Evolutionary conservation across 1,139 yeast genomes (phyloP).

Genomic region (Lodderomyces theae): DNA sequence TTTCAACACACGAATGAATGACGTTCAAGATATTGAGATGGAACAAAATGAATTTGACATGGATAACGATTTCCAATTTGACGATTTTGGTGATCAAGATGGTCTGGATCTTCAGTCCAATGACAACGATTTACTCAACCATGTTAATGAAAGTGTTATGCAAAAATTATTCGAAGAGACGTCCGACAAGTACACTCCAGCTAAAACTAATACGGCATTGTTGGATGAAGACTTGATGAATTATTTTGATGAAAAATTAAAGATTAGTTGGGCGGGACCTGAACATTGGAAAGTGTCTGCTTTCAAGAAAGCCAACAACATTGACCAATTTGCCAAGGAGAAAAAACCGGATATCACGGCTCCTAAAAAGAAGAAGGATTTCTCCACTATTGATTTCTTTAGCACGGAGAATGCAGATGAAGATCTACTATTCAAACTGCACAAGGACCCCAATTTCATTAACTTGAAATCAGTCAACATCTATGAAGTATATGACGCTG

Average conservation of each 20-base stretch:
- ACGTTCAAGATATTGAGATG: slow-evolving; percentile 9
- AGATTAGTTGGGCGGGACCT: slow-evolving; percentile 84
- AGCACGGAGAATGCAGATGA: slow-evolving; percentile 32
- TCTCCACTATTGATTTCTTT: slow-evolving; percentile 50
- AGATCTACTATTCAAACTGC: slow-evolving; percentile 51
- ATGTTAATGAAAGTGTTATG: slow-evolving; percentile 24
- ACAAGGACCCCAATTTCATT: slow-evolving; percentile 29
- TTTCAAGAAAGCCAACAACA: slow-evolving; percentile 34
- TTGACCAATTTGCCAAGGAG: slow-evolving; percentile 15
- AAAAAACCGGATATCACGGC: slow-evolving; percentile 3
- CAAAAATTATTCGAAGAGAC: slow-evolving; percentile 23
- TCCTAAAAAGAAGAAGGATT: slow-evolving; percentile 27
- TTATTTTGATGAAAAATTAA: slow-evolving; percentile 70
- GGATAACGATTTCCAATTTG: slow-evolving; percentile 31
- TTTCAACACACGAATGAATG: slow-evolving; percentile 37
- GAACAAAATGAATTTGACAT: slow-evolving; percentile 20
- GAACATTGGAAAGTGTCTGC: slow-evolving; percentile 87
- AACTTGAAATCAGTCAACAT: slow-evolving; percentile 25
- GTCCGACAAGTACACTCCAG: slow-evolving; percentile 14
- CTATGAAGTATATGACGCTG: slow-evolving; percentile 1
- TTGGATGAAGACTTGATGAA: slow-evolving; percentile 71
- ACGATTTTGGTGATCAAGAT: slow-evolving; percentile 19
- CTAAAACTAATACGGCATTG: slow-evolving; percentile 30
- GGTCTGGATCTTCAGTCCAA: slow-evolving; percentile 19
- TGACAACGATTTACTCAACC: slow-evolving; percentile 18